Evolutionary conservation across 441 rosid species (phyloP), one percentile per base, ranked within the genome.

Genomic region (Erodium moschatum): DNA sequence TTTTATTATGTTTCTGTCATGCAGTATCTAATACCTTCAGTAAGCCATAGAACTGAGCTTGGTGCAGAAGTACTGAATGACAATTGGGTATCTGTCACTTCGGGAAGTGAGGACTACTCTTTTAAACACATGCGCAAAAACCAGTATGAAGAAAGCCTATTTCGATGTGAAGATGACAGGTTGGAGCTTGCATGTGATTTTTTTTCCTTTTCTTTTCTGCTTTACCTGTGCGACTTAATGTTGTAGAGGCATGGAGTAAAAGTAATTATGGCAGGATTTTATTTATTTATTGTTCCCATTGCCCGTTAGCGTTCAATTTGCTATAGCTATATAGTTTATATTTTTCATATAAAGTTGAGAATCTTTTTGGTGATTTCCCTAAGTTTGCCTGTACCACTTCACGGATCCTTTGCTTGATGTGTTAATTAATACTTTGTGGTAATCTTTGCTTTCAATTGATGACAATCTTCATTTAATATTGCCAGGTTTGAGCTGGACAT

Each of bases 21-120:
- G 82, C 95, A 95, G 99, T 90, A 92, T 75, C 89, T 84, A 40
- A 85, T 87, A 71, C 93, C 96, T 72, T 71, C 81, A 11, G 96
- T 85, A 72, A 92, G 99, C 79, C 88, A 89, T 69, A 90, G 90
- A 76, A 86, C 90, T 71, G 88, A 81, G 75, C 86, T 90, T 81
- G 99, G 90, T 67, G 82, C 79, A 75, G 84, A 81, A 76, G 95
- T 95, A 66, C 84, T 95, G 79, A 95, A 95, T 83, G 97, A 95
- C 75, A 82, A 90, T 81, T 95, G 97, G 98, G 98, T 92, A 65
- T 92, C 99, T 40, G 97, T 95, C 66, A 95, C 99, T 73, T 95
- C 98, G 70, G 99, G 99, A 78, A 95, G 99, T 84, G 99, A 92
- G 81, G 99, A 95, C 78, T 95, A 95, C 86, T 91, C 99, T 58